A percentile compares a stretch with the other conserved stretches of the same genome.
These are phyloP conservation scores for Ormosia semicastrata DNA, from an alignment of 306 rosid species.

Conservation along the genomic window DNA sequence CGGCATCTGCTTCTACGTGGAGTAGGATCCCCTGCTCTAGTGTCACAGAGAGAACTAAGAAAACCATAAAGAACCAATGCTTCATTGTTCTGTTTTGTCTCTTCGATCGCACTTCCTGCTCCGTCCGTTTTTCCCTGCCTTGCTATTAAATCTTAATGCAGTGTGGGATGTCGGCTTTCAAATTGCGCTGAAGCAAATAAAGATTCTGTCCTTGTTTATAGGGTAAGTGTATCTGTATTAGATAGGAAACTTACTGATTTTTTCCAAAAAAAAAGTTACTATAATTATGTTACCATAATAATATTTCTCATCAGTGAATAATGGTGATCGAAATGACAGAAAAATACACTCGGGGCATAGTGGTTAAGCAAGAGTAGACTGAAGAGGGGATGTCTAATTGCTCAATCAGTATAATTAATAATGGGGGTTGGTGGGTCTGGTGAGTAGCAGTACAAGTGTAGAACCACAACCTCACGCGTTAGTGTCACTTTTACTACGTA, in stretches of 20 bases:
- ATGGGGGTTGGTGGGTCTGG: background rate
- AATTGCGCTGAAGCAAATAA: background rate
- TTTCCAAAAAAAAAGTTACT: background rate
- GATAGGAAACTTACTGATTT: background rate
- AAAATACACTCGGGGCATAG: background rate
- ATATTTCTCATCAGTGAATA: background rate
- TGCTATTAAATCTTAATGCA: background rate
- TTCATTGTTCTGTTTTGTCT: conserved; percentile 23
- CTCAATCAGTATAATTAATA: too few species aligned
- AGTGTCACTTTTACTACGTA: background rate
- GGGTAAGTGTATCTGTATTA: background rate
- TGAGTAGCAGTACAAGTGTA: background rate
- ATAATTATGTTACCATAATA: background rate
- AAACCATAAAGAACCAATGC: conserved; percentile 34
- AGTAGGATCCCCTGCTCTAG: conserved; percentile 8
- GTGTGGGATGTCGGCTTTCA: background rate
- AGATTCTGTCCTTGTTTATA: conserved; percentile 10
- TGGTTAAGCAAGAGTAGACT: background rate
- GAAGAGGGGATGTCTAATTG: background rate
- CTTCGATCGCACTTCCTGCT: background rate
- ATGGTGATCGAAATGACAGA: background rate
- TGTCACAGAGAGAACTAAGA: conserved; percentile 34
- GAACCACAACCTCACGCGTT: background rate
- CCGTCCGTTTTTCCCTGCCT: background rate
- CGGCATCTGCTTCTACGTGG: conserved; percentile 50